Conservation (phyloP, 148 eudicot genomes). For the Fallopia convolvulus region DNA sequence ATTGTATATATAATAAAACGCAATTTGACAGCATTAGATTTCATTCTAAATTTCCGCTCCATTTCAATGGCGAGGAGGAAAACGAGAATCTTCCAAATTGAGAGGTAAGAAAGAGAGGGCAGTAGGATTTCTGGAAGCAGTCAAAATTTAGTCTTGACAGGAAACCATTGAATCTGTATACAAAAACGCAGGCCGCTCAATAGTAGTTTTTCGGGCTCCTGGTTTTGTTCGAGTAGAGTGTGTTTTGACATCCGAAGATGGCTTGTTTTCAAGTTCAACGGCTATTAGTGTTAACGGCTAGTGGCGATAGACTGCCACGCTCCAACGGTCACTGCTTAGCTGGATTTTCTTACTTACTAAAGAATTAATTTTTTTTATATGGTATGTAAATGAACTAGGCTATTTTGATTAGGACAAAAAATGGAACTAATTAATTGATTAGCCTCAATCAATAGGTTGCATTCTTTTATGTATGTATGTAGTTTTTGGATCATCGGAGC, state of each 20-base stretch:
- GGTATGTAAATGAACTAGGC: too few relatives aligned
- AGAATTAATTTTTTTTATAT: too few relatives aligned
- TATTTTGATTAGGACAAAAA: background rate
- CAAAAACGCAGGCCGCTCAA: background rate
- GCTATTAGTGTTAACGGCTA: background rate
- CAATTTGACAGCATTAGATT: background rate
- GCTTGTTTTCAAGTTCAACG: background rate
- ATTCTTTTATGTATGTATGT: background rate
- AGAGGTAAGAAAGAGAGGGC: background rate
- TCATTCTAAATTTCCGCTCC: background rate
- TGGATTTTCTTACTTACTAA: background rate
- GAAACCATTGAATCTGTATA: background rate
- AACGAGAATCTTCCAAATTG: background rate
- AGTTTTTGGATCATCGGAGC: background rate
- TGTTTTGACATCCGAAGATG: background rate
- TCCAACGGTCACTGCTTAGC: background rate
- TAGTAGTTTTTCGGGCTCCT: background rate
- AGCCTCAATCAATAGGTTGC: background rate
- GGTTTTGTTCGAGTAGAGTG: background rate
- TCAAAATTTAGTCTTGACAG: background rate
- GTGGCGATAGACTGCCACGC: background rate
- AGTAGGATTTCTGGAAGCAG: background rate
- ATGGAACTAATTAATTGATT: background rate
- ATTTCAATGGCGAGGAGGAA: slow-evolving; percentile 1
- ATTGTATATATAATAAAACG: background rate